These are phyloP conservation scores for Evansstolkia leycettana DNA, from an alignment of 495 filamentous ascomycete genomes.

Conservation along the genomic window DNA sequence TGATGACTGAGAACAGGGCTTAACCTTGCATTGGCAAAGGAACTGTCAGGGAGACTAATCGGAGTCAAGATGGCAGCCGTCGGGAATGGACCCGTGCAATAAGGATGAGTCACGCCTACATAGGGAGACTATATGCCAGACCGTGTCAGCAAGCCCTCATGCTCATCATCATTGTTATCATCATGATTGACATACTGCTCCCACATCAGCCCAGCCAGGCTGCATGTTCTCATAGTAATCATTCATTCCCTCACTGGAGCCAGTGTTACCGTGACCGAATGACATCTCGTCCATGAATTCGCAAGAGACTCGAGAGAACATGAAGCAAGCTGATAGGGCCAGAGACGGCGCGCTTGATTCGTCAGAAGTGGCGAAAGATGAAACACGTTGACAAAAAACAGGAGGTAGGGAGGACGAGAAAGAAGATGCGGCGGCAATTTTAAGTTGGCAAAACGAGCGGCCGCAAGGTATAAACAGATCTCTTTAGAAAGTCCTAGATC, in stretches of 20 bases:
- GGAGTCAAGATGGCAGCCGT: constrained; percentile 21
- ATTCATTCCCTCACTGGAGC: constrained; percentile 16
- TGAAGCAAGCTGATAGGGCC: constrained; percentile 8
- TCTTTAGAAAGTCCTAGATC: neutral
- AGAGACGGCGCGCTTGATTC: constrained; percentile 4
- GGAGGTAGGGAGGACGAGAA: neutral
- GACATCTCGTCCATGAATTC: constrained; percentile 16
- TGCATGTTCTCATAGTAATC: constrained; percentile 19
- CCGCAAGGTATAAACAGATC: neutral
- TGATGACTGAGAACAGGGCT: constrained; percentile 30
- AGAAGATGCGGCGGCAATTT: constrained; percentile 1
- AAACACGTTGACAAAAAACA: constrained; percentile 10
- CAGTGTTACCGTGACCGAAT: constrained; percentile 8
- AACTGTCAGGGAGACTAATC: constrained; percentile 28
- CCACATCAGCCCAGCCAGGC: constrained; percentile 19
- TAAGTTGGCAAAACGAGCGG: neutral
- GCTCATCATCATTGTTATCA: neutral
- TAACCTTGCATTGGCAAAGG: constrained; percentile 15
- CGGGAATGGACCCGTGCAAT: constrained; percentile 21
- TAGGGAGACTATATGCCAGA: constrained; percentile 15
- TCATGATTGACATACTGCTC: constrained; percentile 18
- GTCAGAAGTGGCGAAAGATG: constrained; percentile 13
- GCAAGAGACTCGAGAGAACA: constrained; percentile 10
- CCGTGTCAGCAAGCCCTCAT: neutral
- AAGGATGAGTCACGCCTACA: constrained; percentile 17